Conservation (phyloP, 257 asterid species). For the Scutellaria baicalensis region DNA sequence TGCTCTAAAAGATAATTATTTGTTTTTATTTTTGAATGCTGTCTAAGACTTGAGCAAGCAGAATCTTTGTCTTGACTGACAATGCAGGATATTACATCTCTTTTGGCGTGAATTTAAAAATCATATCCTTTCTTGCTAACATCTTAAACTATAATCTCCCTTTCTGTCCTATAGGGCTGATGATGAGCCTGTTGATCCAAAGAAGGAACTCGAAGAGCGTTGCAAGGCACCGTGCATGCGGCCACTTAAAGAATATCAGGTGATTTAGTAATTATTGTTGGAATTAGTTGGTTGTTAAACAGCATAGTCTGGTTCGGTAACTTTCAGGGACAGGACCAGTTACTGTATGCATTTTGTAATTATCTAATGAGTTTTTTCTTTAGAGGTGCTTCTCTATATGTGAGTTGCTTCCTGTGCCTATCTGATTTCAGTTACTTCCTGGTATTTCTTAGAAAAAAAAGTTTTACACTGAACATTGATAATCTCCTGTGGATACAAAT, state of each 20-base stretch:
- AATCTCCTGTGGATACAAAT: neutral
- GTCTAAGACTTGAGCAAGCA: neutral
- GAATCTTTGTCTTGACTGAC: neutral
- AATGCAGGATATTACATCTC: neutral
- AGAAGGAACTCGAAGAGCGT: conserved; percentile 46
- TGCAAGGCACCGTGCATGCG: conserved; percentile 66
- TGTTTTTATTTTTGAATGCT: neutral
- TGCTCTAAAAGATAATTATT: neutral
- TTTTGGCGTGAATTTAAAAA: neutral
- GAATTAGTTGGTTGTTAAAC: neutral
- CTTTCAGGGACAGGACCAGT: neutral
- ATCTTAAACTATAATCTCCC: neutral
- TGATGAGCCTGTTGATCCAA: conserved; percentile 58
- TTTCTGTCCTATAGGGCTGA: conserved; percentile 42
- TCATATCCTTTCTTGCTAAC: neutral
- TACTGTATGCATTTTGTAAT: neutral
- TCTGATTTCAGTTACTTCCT: neutral
- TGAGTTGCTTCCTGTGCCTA: neutral
- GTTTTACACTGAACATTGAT: neutral
- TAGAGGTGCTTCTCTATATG: neutral
- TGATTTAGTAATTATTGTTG: conserved; percentile 16
- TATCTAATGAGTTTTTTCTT: neutral
- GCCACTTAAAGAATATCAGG: conserved; percentile 53
- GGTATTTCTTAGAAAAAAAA: neutral
- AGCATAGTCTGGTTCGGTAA: neutral